These are phyloP conservation scores for Casuarina glauca DNA, from an alignment of 306 rosid genomes.

Conservation along the genomic window DNA sequence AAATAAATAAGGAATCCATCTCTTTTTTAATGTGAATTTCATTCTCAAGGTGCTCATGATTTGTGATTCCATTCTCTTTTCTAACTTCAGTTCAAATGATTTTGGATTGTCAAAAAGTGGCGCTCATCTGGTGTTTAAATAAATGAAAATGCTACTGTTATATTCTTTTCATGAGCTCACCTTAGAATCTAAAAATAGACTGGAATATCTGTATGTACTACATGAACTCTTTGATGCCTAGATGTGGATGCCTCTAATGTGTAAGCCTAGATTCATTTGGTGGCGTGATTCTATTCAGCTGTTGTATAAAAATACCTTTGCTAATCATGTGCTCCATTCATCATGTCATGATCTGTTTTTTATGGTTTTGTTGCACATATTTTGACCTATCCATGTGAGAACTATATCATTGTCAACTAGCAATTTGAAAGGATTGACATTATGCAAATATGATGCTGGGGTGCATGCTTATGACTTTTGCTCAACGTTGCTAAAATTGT, in stretches of 20 bases:
- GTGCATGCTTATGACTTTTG: background rate
- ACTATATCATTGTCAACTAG: background rate
- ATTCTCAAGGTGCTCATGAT: too few relatives aligned
- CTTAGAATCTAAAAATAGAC: background rate
- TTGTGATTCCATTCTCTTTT: too few relatives aligned
- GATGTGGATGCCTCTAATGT: background rate
- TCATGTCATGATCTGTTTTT: background rate
- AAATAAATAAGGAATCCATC: too few relatives aligned
- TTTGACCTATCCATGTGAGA: background rate
- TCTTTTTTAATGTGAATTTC: too few relatives aligned
- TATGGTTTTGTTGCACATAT: background rate
- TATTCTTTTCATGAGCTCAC: background rate
- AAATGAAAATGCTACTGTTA: background rate
- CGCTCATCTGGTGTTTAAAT: too few relatives aligned
- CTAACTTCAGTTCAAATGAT: too few relatives aligned
- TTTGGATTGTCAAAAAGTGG: too few relatives aligned
- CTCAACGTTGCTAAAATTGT: background rate
- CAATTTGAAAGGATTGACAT: background rate
- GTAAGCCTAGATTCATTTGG: background rate
- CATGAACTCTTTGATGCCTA: background rate
- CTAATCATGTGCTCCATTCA: background rate
- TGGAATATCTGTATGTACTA: background rate
- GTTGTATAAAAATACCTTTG: background rate
- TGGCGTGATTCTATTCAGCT: background rate
- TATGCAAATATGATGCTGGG: background rate